phyloP scores from a whole-genome alignment of 1,139 yeast genomes.

The Pichia norvegensis region DNA sequence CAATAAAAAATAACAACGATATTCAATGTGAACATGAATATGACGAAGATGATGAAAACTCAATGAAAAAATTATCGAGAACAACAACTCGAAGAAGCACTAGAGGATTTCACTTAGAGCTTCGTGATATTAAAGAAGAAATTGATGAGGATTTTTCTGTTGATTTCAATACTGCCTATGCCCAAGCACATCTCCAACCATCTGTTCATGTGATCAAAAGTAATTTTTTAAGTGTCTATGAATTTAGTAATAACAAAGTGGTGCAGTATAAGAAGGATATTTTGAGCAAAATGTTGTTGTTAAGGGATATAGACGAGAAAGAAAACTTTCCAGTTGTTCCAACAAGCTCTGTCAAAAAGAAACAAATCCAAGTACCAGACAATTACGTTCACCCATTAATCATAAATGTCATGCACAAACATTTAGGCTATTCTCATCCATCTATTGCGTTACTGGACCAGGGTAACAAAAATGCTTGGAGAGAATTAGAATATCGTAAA shows the following conservation, averaged over 20 bases:
- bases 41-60: no score
- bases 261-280: background rate
- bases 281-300: background rate
- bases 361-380: background rate
- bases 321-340: background rate
- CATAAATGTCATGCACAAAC: background rate
- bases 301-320: background rate
- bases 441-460: background rate
- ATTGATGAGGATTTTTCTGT: background rate
- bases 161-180: background rate
- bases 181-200: background rate
- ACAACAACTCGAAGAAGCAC: background rate
- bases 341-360: background rate
- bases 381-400: background rate
- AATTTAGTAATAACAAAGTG: background rate
- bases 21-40: no score
- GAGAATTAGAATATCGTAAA: no score
- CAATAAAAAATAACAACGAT: no score
- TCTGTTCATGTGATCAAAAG: background rate
- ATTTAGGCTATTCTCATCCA: background rate
- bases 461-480: background rate
- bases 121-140: background rate
- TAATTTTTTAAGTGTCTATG: background rate
- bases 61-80: background rate
- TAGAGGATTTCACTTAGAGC: background rate